Conservation (phyloP, 2,329 filamentous ascomycete species). For the Trichoderma asperellum region DNA sequence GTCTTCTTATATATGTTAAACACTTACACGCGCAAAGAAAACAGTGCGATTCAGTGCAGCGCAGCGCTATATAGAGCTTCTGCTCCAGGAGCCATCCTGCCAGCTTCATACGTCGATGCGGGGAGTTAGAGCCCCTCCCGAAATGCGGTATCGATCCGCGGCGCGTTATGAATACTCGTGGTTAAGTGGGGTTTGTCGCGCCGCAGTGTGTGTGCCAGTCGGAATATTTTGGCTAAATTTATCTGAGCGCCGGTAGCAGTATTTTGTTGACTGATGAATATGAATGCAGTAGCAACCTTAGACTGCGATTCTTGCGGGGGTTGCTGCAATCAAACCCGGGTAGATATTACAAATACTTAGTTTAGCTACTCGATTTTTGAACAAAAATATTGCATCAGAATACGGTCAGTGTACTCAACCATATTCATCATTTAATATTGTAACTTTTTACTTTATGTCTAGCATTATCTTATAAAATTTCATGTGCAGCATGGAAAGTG, state of each 20-base stretch:
- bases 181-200: background rate
- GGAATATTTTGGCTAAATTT: background rate
- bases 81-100: background rate
- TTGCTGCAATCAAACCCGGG: background rate
- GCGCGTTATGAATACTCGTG: background rate
- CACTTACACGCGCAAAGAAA: background rate
- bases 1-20: background rate
- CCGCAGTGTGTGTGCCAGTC: background rate
- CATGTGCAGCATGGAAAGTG: too few species aligned
- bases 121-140: constrained; percentile 21
- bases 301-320: background rate
- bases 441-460: too few species aligned
- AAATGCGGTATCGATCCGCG: background rate
- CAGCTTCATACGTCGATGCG: background rate
- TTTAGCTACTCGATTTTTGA: too few species aligned
- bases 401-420: too few species aligned
- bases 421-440: too few species aligned
- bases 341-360: too few species aligned
- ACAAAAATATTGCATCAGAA: too few species aligned
- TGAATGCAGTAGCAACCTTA: background rate
- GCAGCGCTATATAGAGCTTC: background rate
- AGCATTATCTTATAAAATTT: too few species aligned
- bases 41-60: background rate
- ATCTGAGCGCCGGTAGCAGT: background rate
- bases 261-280: background rate